phyloP scores from a whole-genome alignment of 2,329 filamentous ascomycete genomes.

The Ceratocystiopsis minuta region DNA sequence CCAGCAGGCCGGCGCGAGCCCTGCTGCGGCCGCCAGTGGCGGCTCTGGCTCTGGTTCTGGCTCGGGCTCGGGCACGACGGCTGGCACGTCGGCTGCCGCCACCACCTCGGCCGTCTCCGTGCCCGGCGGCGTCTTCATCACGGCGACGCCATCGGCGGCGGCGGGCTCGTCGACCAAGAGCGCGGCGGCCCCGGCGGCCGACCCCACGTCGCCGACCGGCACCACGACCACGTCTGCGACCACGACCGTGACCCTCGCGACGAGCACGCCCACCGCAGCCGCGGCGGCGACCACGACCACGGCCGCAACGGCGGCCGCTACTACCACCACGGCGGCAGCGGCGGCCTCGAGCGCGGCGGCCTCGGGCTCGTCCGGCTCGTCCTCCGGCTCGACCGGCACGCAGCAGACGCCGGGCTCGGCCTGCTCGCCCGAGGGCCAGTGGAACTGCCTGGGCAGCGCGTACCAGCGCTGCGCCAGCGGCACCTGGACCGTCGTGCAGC shows the following conservation, averaged over 20 bases:
- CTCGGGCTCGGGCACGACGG: too few relatives aligned
- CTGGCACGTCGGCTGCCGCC: constrained; percentile 7
- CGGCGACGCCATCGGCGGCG: constrained; percentile 7
- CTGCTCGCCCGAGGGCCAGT: constrained; percentile 29
- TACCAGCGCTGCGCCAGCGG: constrained; percentile 36
- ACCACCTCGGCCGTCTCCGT: constrained; percentile 1
- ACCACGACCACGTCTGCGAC: neutral
- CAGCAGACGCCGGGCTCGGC: constrained; percentile 22
- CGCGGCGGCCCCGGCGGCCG: neutral
- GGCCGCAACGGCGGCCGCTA: neutral
- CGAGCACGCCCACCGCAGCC: constrained; percentile 2
- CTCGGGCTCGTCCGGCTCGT: constrained; percentile 5
- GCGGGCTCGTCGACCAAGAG: constrained; percentile 1
- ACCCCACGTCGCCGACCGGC: neutral
- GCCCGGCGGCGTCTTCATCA: constrained; percentile 25
- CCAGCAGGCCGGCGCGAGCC: constrained; percentile 13
- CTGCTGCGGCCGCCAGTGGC: constrained; percentile 10
- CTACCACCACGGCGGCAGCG: constrained; percentile 4
- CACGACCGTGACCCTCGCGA: constrained; percentile 3
- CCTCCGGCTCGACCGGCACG: constrained; percentile 11
- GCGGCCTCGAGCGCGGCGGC: constrained; percentile 5
- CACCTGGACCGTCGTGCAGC: constrained; percentile 23
- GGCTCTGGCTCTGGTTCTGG: constrained; percentile 11
- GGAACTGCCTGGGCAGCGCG: constrained; percentile 29
- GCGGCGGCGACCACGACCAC: neutral